Conservation (phyloP, 1,139 yeast species). For the Hemisphaericaspora xylanilytica region DNA sequence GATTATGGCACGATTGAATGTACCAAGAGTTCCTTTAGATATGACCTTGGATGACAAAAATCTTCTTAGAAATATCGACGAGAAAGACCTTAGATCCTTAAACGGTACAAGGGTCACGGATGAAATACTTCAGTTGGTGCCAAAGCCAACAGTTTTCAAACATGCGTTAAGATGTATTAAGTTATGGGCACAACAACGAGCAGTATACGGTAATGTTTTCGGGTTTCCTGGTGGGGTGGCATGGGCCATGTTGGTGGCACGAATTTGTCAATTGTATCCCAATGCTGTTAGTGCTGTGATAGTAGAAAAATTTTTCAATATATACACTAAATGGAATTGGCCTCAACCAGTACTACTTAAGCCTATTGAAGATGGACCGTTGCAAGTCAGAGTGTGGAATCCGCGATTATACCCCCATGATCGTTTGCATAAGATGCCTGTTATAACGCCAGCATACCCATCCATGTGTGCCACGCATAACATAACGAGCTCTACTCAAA, state of each 20-base stretch:
- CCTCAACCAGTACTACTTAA: conserved; percentile 95
- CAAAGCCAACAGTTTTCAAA: conserved; percentile 89
- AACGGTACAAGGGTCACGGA: conserved; percentile 98
- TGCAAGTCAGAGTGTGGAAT: conserved; percentile 96
- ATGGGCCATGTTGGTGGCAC: conserved; percentile 98
- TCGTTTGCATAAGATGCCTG: conserved; percentile 92
- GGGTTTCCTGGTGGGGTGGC: conserved; percentile 99
- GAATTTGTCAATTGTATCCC: conserved; percentile 94
- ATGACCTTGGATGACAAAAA: conserved; percentile 82
- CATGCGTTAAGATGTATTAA: conserved; percentile 91
- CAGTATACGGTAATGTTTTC: conserved; percentile 88
- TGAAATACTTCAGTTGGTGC: conserved; percentile 83
- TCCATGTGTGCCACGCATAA: conserved; percentile 99
- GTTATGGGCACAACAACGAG: conserved; percentile 95
- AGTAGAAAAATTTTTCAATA: conserved; percentile 81
- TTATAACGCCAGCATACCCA: conserved; percentile 98
- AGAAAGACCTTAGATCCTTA: conserved; percentile 79
- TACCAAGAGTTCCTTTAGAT: conserved; percentile 75
- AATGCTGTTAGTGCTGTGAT: conserved; percentile 93
- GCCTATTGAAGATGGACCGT: conserved; percentile 94
- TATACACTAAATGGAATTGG: conserved; percentile 92
- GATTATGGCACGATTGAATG: conserved; percentile 75
- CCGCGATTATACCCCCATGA: conserved; percentile 88
- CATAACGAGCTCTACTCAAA: conserved; percentile 83
- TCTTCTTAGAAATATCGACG: conserved; percentile 80